Conservation (phyloP, 495 filamentous ascomycete species). For the Penicillium subrubescens region DNA sequence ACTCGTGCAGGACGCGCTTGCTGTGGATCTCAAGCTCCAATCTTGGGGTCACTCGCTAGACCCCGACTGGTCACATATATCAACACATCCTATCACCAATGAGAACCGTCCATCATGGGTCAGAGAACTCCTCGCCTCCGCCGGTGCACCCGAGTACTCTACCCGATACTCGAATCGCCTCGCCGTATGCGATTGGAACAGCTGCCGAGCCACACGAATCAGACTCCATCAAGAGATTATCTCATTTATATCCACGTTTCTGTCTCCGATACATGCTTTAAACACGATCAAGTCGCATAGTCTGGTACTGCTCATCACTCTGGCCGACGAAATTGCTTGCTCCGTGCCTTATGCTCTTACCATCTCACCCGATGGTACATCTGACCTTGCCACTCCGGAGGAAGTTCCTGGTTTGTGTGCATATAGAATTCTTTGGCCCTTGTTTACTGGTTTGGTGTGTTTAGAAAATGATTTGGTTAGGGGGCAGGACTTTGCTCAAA, state of each 20-base stretch:
- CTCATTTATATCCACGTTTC: background rate
- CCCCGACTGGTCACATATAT: background rate
- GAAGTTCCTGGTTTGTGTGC: conserved; percentile 11
- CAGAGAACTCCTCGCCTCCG: conserved; percentile 1
- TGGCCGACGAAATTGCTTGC: conserved; percentile 11
- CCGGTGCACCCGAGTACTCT: conserved; percentile 11
- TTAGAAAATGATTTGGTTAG: conserved; percentile 6
- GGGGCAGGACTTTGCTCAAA: background rate
- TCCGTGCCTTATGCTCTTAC: conserved; percentile 11
- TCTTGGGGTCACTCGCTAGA: background rate
- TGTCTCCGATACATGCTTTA: background rate
- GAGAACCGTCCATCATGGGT: conserved; percentile 6
- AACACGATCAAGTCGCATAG: background rate
- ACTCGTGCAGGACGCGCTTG: background rate
- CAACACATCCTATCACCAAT: background rate
- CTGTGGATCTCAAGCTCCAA: background rate
- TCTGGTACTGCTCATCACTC: background rate
- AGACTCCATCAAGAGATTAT: conserved; percentile 8
- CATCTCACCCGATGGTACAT: conserved; percentile 6
- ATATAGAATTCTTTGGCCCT: conserved; percentile 15
- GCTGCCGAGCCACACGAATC: conserved; percentile 13
- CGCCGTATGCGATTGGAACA: conserved; percentile 16
- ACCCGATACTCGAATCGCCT: conserved; percentile 5
- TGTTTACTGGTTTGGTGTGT: conserved; percentile 1
- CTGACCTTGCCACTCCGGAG: conserved; percentile 1